phyloP scores from a whole-genome alignment of 495 filamentous ascomycete species.

The Penicillium canescens region DNA sequence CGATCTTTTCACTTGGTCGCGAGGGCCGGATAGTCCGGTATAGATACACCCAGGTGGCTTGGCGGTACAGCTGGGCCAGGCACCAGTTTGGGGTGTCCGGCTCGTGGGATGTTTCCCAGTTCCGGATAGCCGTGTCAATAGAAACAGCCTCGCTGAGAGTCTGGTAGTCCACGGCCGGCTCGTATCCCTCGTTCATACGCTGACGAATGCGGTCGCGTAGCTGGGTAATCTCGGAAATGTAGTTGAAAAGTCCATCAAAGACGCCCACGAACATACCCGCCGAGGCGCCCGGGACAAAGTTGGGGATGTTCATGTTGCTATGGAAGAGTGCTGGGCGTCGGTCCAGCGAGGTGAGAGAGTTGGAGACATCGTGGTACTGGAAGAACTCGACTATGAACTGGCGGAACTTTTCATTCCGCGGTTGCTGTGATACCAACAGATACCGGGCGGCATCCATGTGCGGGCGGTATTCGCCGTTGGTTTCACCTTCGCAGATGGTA shows the following conservation, averaged over 20 bases:
- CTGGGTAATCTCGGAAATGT: constrained; percentile 76
- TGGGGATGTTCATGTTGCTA: constrained; percentile 64
- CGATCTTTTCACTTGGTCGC: constrained; percentile 64
- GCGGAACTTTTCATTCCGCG: constrained; percentile 63
- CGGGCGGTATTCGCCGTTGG: constrained; percentile 73
- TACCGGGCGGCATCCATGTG: constrained; percentile 78
- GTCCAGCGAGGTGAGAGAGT: constrained; percentile 72
- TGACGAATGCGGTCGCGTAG: constrained; percentile 75
- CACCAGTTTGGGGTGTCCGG: constrained; percentile 69
- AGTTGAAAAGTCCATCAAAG: constrained; percentile 79
- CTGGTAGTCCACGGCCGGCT: constrained; percentile 73
- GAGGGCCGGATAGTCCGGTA: constrained; percentile 82
- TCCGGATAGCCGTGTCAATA: constrained; percentile 74
- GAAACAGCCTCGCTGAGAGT: constrained; percentile 72
- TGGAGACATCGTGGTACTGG: constrained; percentile 84
- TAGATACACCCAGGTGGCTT: constrained; percentile 89
- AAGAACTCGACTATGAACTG: constrained; percentile 92
- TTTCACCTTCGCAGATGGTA: constrained; percentile 76
- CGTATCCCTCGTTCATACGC: constrained; percentile 60
- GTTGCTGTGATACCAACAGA: constrained; percentile 62
- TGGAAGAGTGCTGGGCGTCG: constrained; percentile 53
- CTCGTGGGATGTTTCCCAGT: constrained; percentile 73
- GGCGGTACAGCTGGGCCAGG: constrained; percentile 81
- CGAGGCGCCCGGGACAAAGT: constrained; percentile 72
- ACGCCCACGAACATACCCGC: constrained; percentile 79